Conservation (phyloP, 1,139 yeast species). For the Yamadazyma membranifaciens region DNA sequence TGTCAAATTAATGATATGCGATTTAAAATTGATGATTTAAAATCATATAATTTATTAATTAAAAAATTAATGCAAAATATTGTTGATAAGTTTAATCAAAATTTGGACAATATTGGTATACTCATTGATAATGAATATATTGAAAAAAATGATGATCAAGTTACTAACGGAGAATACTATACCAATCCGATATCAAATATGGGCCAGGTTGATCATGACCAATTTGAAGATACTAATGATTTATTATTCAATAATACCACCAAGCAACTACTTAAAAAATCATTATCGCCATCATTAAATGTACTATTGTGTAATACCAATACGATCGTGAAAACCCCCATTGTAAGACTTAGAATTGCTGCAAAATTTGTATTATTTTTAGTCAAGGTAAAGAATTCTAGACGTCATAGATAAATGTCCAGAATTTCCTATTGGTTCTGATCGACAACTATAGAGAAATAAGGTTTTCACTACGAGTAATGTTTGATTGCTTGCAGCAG, state of each 20-base stretch:
- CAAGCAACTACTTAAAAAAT: conserved; percentile 5
- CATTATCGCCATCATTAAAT: conserved; percentile 7
- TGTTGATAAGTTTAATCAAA: conserved; percentile 7
- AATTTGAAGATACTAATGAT: conserved; percentile 6
- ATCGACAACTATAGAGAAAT: too few relatives aligned
- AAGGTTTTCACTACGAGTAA: too few relatives aligned
- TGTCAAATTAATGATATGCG: conserved; percentile 1
- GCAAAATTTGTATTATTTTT: conserved; percentile 9
- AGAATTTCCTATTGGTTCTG: background rate
- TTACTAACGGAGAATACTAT: background rate
- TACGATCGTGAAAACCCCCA: background rate
- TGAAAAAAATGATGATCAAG: background rate
- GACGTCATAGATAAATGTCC: background rate
- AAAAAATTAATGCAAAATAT: conserved; percentile 8
- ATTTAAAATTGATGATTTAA: conserved; percentile 5
- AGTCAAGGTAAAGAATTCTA: conserved; percentile 4
- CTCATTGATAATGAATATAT: conserved; percentile 8
- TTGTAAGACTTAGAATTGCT: conserved; percentile 5
- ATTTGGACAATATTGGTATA: conserved; percentile 7
- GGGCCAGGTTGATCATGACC: background rate
- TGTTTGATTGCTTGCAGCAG: too few relatives aligned
- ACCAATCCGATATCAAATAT: background rate
- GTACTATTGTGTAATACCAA: conserved; percentile 3
- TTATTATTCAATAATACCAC: conserved; percentile 9
- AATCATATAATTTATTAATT: conserved; percentile 4